Base-by-base conservation (phyloP, 108 stramenopile species). In the Cyclostephanos invisitatus region DNA sequence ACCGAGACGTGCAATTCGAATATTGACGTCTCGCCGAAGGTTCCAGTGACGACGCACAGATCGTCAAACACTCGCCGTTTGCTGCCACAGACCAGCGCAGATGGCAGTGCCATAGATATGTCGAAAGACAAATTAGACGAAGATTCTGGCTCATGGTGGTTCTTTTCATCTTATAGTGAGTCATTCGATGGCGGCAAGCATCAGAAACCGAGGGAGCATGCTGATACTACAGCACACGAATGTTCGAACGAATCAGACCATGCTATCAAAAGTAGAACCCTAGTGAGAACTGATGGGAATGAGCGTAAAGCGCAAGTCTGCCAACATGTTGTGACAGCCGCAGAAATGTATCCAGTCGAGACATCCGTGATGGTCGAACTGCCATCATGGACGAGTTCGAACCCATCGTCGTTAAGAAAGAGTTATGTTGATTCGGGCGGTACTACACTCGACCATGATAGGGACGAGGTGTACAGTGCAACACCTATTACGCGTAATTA, bases 131-230 rank as follows among this genome's bases (percentile, higher is more conserved):
- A 60, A 62, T 25, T 61, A 36, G 73, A 67, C 36, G 67, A 75
- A 7, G 67, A 68, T 68, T 22, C 57, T 5, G 38, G 47, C 17
- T 53, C 66, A 11, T 75, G 74, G 74, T 75, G 74, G 74, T 68
- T 68, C 66, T 56, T 75, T 3, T 32, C 56, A 28, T 73, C 73
- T 0, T 67, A 44, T 36, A 75, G 67, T 46, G 74, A 62, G 12
- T 73, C 73, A 17, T 65, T 66, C 25, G 73, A 64, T 64, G 3
- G 32, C 32, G 3, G 3, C 32, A 32, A 32, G 32, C 32, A 32
- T 32, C 0, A 62, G 21, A 6, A 60, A 59, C 12, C 11, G 50
- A 5, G 12, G 27, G 17, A 42, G 14, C 63, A 51, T 47, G 18
- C 61, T 32, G 57, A 62, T 32, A 35, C 14, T 18, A 35, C 58